Evolutionary conservation across 345 rosid genomes (phyloP).

Genomic region (Carallia pectinifolia): DNA sequence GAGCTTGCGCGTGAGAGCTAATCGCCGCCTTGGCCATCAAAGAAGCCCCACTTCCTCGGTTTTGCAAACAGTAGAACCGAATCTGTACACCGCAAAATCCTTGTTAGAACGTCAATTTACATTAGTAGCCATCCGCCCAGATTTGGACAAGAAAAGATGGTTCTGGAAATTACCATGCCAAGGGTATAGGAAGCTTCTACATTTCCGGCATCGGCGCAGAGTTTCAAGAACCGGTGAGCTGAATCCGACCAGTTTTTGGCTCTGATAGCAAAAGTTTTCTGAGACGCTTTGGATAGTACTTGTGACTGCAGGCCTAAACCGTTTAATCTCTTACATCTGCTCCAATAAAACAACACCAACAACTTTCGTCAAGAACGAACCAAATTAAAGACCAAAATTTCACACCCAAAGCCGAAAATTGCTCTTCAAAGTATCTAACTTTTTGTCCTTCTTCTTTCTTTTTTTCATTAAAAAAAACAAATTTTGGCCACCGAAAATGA

Average conservation of each 20-base stretch:
- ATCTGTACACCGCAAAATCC: conserved; percentile 42
- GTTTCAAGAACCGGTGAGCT: conserved; percentile 72
- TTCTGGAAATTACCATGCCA: conserved; percentile 62
- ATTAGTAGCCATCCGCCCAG: neutral
- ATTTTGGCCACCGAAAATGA: neutral
- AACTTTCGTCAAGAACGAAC: neutral
- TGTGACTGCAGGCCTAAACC: conserved; percentile 49
- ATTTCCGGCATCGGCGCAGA: conserved; percentile 83
- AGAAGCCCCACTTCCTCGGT: conserved; percentile 81
- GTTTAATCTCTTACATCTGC: conserved; percentile 85
- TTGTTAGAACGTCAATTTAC: neutral
- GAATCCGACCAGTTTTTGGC: conserved; percentile 81
- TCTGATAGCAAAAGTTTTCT: conserved; percentile 50
- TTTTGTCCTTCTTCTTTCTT: no score
- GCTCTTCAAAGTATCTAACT: no score
- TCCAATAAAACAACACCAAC: conserved; percentile 4
- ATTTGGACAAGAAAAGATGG: neutral
- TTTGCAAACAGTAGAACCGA: conserved; percentile 82
- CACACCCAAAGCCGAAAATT: neutral
- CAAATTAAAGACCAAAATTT: no score
- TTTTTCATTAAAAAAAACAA: neutral
- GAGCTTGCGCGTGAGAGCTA: conserved; percentile 73
- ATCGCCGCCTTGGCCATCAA: conserved; percentile 95
- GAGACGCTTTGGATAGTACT: conserved; percentile 66
- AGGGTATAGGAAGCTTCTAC: conserved; percentile 88